Evolutionary conservation across 306 rosid genomes (phyloP).

Genomic region (Cicer yamashitae): DNA sequence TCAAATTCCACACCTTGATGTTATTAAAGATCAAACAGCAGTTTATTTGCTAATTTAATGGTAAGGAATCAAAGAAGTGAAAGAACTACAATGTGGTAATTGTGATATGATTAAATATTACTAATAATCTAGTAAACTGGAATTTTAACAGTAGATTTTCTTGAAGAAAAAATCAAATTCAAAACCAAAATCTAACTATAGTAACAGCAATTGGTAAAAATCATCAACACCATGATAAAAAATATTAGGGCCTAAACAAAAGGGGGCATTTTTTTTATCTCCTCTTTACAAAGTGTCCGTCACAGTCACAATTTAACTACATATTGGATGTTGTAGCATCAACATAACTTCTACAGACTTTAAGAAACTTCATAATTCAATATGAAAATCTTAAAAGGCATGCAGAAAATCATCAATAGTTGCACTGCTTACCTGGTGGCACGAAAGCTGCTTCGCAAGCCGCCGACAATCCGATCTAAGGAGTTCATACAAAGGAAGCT

Average conservation of each 20-base stretch:
- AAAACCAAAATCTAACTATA: background rate
- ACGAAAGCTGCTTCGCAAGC: slow-evolving; percentile 70
- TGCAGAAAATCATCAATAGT: background rate
- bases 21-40: slow-evolving; percentile 20
- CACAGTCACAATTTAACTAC: slow-evolving; percentile 15
- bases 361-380: slow-evolving; percentile 28
- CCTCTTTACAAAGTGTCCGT: background rate
- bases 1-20: slow-evolving; percentile 7
- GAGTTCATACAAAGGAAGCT: slow-evolving; percentile 81
- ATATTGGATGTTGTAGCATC: background rate
- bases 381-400: slow-evolving; percentile 11
- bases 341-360: slow-evolving; percentile 17
- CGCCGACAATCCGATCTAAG: slow-evolving; percentile 52
- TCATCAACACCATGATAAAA: background rate
- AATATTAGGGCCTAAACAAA: slow-evolving; percentile 6
- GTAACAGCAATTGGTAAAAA: slow-evolving; percentile 21
- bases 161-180: slow-evolving; percentile 20
- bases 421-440: slow-evolving; percentile 71
- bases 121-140: background rate
- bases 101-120: slow-evolving; percentile 3
- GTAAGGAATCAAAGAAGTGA: background rate
- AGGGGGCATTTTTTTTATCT: background rate
- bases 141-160: background rate
- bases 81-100: background rate
- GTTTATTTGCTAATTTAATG: background rate